A percentile compares a stretch with the other conserved stretches of the same genome.
phyloP scores from a whole-genome alignment of 2,329 filamentous ascomycete genomes.

The Aspergillus neoniger region DNA sequence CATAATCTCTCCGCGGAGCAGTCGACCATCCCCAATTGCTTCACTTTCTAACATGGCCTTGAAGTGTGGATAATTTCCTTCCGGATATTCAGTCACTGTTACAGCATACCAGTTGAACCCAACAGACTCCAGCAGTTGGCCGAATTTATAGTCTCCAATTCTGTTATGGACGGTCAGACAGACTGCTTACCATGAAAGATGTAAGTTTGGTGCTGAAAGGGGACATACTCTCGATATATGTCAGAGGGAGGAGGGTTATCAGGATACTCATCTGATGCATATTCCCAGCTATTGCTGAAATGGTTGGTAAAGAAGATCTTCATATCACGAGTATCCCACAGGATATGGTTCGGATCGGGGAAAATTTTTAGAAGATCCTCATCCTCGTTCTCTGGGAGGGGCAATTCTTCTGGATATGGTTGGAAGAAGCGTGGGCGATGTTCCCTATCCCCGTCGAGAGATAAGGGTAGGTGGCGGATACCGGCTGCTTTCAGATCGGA shows the following conservation, averaged over 20 bases:
- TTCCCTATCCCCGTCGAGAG: not conserved
- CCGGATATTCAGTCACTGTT: not conserved
- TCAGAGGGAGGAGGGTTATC: not conserved
- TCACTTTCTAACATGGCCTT: constrained; percentile 12
- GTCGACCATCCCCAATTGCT: not conserved
- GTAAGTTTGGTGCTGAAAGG: not conserved
- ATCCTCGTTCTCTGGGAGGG: constrained; percentile 3
- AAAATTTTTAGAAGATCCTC: not conserved
- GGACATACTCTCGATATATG: constrained; percentile 2
- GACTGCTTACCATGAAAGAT: too few relatives aligned
- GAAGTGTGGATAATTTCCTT: constrained; percentile 3
- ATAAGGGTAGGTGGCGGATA: not conserved
- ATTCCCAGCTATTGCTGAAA: not conserved
- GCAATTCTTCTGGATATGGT: not conserved
- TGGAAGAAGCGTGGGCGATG: not conserved
- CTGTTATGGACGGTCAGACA: not conserved
- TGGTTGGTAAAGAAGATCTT: not conserved
- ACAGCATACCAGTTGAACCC: constrained; percentile 1
- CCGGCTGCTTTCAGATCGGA: not conserved
- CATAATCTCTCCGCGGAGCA: constrained; percentile 13
- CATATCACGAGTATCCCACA: constrained; percentile 4
- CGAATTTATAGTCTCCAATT: constrained; percentile 10
- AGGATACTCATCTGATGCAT: not conserved
- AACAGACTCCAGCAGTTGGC: constrained; percentile 1
- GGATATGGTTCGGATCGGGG: not conserved